Evolutionary conservation across 2,329 filamentous ascomycete genomes (phyloP).

Genomic region (Colletotrichum lupini): DNA sequence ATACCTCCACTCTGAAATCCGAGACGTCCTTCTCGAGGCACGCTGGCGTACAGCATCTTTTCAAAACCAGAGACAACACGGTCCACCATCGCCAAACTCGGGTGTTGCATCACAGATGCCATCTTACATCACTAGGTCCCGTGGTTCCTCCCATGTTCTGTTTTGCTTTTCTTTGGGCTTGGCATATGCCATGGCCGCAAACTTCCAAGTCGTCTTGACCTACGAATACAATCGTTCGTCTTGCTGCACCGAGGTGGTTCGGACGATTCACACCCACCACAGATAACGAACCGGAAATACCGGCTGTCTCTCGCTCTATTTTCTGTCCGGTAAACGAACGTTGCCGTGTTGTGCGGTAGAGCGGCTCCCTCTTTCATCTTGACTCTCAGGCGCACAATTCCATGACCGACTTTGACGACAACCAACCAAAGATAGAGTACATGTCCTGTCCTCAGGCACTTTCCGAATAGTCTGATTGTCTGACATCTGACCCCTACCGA

Average conservation of each 20-base stretch:
- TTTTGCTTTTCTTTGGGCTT: not conserved
- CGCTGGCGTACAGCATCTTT: not conserved
- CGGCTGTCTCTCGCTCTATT: not conserved
- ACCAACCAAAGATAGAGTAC: not conserved
- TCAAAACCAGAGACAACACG: not conserved
- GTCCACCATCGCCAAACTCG: not conserved
- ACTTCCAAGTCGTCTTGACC: not conserved
- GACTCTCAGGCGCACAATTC: not conserved
- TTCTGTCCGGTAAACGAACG: not conserved
- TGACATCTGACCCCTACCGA: slow-evolving; percentile 2
- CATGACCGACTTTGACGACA: not conserved
- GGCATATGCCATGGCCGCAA: slow-evolving; percentile 1
- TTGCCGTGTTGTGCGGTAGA: not conserved
- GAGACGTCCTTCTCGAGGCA: not conserved
- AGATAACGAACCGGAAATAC: not conserved
- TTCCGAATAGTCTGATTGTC: not conserved
- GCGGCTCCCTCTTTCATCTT: not conserved
- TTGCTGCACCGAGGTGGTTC: not conserved
- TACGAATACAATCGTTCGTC: not conserved
- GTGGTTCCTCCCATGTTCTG: slow-evolving; percentile 1
- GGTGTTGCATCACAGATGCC: not conserved
- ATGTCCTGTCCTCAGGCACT: slow-evolving; percentile 10
- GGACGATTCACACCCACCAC: not conserved
- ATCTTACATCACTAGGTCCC: not conserved
- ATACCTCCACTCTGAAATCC: not conserved